Conservation (phyloP, 352 stramenopile genomes). For the Phytophthora pluvialis region DNA sequence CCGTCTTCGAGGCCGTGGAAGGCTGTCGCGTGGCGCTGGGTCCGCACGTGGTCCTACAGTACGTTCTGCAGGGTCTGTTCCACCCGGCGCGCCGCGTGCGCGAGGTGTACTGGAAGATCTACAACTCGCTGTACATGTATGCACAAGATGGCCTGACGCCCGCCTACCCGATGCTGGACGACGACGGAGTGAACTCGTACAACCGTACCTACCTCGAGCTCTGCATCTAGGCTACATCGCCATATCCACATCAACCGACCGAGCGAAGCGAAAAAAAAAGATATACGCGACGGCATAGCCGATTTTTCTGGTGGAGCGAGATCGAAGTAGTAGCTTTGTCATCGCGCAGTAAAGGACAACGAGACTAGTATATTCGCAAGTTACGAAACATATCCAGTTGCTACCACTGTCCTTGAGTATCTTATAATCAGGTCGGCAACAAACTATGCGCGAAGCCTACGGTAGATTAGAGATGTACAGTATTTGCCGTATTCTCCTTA, state of each 20-base stretch:
- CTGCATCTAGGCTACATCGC: constrained; percentile 54
- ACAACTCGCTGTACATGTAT: constrained; percentile 99
- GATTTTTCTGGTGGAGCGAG: constrained; percentile 17
- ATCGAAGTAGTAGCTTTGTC: constrained; percentile 12
- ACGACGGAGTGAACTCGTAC: constrained; percentile 97
- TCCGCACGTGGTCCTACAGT: constrained; percentile 96
- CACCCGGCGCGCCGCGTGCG: constrained; percentile 98
- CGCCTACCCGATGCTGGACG: constrained; percentile 95
- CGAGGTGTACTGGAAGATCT: constrained; percentile 99
- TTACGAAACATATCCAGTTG: neutral
- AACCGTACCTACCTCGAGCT: constrained; percentile 94
- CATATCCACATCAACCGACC: constrained; percentile 8
- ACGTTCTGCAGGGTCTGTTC: constrained; percentile 98
- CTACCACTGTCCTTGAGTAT: neutral
- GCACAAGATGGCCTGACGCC: constrained; percentile 96
- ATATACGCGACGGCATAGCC: constrained; percentile 7
- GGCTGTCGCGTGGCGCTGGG: constrained; percentile 96
- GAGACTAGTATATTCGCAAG: constrained; percentile 30
- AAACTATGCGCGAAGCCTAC: too few relatives aligned
- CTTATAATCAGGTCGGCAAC: too few relatives aligned
- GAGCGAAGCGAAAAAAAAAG: constrained; percentile 7
- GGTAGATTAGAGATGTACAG: too few relatives aligned
- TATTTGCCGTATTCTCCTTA: too few relatives aligned
- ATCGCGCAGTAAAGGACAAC: constrained; percentile 25
- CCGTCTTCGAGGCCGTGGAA: constrained; percentile 98